Evolutionary conservation across 192 early-diverging fungal species (phyloP), one percentile per base, ranked within the genome.

Genomic region (Fimicolochytrium jonesii): DNA sequence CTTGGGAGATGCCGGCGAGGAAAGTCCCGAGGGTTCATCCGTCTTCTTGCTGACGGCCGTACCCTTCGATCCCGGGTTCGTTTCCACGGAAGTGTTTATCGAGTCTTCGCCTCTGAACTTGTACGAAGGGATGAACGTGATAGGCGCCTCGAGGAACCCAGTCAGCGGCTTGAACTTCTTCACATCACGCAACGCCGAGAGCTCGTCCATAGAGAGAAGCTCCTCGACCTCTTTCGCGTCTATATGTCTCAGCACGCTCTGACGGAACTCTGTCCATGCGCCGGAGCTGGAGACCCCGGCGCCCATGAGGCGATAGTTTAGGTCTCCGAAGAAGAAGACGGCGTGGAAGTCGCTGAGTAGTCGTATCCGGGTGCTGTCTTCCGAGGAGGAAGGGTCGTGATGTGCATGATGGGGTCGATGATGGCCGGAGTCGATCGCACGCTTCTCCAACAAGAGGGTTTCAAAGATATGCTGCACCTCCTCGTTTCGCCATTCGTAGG

Each of bases 291-390:
- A 39, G 7, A 36, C 41, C 37, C 59, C 57, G 10, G 72, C 51
- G n/a, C 72, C 72, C 43, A 49, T 47, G 7, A 75, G 34, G 31
- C 73, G 62, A 53, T 66, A 75, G 59, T 75, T 75, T 15, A 71
- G 36, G 48, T 75, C 73, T 10, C 73, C 73, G 20, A 75, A 67
- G 35, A 71, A 68, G 46, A 57, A 75, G 20, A 60, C 34, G 2
- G 55, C 59, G 44, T 67, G 32, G 56, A 64, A 64, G 30, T 70
- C 39, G 39, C 64, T 57, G 17, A 57, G 9, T 10, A 23, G 22
- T 15, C 59, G 55, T n/a, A 61, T 36, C 3, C 18, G 37, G 41
- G n/a, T 11, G 47, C 23, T 22, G 10, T 48, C 46, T 9, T 48
- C 46, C 37, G 37, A 39, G 37, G 37, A 9, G 37, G 9, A 9